Percentiles rank a stretch among this genome's conserved stretches.
Conservation (phyloP, 176 grass and related monocot genomes). For the Dactylis glomerata region DNA sequence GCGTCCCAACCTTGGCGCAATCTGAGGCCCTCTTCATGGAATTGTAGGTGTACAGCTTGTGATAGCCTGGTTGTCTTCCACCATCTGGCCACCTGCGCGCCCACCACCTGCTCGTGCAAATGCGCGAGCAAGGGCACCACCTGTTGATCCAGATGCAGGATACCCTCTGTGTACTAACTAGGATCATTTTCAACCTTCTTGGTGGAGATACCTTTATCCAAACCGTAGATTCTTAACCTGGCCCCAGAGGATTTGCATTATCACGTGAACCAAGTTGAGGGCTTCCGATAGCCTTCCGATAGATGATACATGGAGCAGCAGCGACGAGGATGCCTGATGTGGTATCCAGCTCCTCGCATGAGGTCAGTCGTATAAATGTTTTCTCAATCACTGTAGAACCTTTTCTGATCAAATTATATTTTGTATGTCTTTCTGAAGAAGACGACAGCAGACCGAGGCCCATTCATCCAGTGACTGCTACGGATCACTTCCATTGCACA, state of each 20-base stretch:
- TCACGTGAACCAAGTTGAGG: neutral
- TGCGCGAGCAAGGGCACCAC: neutral
- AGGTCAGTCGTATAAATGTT: neutral
- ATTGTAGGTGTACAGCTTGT: neutral
- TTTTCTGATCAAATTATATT: neutral
- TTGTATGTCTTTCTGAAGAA: slow-evolving; percentile 1
- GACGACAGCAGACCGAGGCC: neutral
- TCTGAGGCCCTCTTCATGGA: neutral
- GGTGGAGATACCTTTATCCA: neutral
- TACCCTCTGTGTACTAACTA: neutral
- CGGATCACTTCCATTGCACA: slow-evolving; percentile 13
- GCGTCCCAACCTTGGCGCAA: neutral
- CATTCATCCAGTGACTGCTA: neutral
- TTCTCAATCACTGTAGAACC: neutral
- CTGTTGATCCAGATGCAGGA: neutral
- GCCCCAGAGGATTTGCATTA: neutral
- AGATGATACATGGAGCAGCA: neutral
- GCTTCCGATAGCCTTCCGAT: too few relatives aligned
- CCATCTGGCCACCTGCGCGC: neutral
- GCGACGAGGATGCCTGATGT: neutral
- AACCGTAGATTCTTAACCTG: neutral
- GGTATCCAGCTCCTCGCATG: neutral
- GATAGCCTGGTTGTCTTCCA: neutral
- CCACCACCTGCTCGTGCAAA: slow-evolving; percentile 3
- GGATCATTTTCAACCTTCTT: neutral